Conservation (phyloP, 176 grass and related monocot genomes). For the Musa troglodytarum region DNA sequence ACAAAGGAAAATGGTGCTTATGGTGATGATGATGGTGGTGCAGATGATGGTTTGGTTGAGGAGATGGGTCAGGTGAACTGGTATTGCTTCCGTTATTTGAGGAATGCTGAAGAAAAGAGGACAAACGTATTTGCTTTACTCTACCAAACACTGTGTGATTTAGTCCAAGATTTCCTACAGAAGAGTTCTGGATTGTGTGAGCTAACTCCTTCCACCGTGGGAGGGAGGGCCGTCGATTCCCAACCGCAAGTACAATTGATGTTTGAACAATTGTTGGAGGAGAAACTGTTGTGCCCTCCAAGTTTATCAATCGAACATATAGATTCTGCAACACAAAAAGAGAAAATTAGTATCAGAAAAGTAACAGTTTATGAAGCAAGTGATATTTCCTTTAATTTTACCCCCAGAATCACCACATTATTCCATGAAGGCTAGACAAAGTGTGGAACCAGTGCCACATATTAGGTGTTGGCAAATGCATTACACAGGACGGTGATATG, state of each 20-base stretch:
- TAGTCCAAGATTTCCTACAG: constrained; percentile 66
- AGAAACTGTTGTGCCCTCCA: constrained; percentile 54
- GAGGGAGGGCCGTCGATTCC: constrained; percentile 58
- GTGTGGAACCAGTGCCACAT: too few species aligned
- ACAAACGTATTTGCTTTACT: constrained; percentile 83
- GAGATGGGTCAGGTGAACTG: constrained; percentile 44
- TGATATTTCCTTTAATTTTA: neutral
- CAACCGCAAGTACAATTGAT: constrained; percentile 60
- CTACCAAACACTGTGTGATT: constrained; percentile 76
- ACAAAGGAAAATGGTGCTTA: constrained; percentile 23
- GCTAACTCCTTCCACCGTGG: constrained; percentile 81
- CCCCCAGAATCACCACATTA: too few species aligned
- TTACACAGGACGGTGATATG: too few species aligned
- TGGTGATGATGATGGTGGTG: constrained; percentile 39
- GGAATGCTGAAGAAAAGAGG: constrained; percentile 69
- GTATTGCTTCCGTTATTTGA: constrained; percentile 30
- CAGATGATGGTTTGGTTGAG: constrained; percentile 34
- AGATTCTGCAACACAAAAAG: constrained; percentile 53
- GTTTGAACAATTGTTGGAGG: constrained; percentile 63
- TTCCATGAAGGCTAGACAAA: too few species aligned
- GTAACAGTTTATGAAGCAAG: neutral
- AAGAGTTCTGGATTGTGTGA: constrained; percentile 63
- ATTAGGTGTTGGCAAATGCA: too few species aligned
- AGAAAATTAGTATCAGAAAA: neutral
- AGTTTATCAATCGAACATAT: constrained; percentile 60